Percentiles rank a stretch among this genome's conserved stretches.
Conservation (phyloP, 2,329 filamentous ascomycete species). For the Pseudomassariella vexata region DNA sequence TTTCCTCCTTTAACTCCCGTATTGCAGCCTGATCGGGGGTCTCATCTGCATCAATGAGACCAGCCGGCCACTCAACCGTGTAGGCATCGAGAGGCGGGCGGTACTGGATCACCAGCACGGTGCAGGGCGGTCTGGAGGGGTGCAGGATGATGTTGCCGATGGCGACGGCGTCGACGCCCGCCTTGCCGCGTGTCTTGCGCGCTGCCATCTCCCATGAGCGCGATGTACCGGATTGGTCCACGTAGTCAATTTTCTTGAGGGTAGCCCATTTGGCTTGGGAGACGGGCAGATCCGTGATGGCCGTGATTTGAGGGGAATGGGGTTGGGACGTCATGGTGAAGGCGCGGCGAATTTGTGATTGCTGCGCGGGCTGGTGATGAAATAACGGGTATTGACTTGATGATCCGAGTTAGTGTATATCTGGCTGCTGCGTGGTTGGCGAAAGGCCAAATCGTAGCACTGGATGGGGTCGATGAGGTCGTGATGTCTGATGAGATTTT, state of each 20-base stretch:
- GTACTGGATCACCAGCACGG: slow-evolving; percentile 46
- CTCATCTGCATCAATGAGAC: slow-evolving; percentile 46
- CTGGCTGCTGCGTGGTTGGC: too few relatives aligned
- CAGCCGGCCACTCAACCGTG: slow-evolving; percentile 49
- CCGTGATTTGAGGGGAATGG: slow-evolving; percentile 39
- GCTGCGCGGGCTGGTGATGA: not conserved
- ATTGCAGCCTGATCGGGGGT: slow-evolving; percentile 45
- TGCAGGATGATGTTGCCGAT: slow-evolving; percentile 54
- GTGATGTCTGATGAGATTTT: too few relatives aligned
- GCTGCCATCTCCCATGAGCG: slow-evolving; percentile 57
- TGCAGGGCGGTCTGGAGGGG: slow-evolving; percentile 34
- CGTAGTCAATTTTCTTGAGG: slow-evolving; percentile 51
- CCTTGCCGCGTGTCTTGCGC: slow-evolving; percentile 48
- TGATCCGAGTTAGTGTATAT: too few relatives aligned
- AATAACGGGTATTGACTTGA: too few relatives aligned
- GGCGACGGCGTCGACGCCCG: slow-evolving; percentile 55
- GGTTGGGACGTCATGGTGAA: slow-evolving; percentile 30
- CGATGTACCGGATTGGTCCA: slow-evolving; percentile 45
- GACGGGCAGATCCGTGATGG: slow-evolving; percentile 40
- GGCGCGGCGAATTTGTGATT: not conserved
- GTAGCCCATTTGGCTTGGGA: slow-evolving; percentile 52
- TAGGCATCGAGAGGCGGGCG: slow-evolving; percentile 45
- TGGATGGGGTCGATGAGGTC: too few relatives aligned
- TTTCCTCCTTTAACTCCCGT: slow-evolving; percentile 50
- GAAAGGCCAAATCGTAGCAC: too few relatives aligned